phyloP scores from a whole-genome alignment of 768 basidiomycete genomes.

The Psilocybe subaeruginosa region DNA sequence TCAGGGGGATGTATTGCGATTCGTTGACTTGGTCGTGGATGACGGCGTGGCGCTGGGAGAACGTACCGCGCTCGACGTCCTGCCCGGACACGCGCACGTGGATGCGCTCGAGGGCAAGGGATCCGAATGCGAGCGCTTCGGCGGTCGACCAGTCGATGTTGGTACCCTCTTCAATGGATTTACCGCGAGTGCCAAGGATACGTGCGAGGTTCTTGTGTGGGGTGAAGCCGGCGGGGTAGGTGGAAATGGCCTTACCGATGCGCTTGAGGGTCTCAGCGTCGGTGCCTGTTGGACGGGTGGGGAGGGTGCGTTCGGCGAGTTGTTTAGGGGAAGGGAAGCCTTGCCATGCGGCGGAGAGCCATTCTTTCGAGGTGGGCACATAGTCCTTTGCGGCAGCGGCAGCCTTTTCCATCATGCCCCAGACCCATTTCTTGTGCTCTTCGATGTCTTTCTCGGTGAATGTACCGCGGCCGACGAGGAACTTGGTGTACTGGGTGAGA shows the following conservation, averaged over 20 bases:
- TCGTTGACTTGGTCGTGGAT: conserved; percentile 96
- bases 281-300: conserved; percentile 86
- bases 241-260: conserved; percentile 86
- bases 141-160: conserved; percentile 99
- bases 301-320: conserved; percentile 89
- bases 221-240: conserved; percentile 82
- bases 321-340: conserved; percentile 98
- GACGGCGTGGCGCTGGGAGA: conserved; percentile 97
- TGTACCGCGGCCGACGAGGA: conserved; percentile 86
- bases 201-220: conserved; percentile 94
- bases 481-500: conserved; percentile 89
- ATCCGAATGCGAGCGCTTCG: conserved; percentile 95
- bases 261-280: conserved; percentile 76
- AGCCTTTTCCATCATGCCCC: conserved; percentile 98
- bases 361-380: conserved; percentile 91
- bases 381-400: conserved; percentile 95
- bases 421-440: conserved; percentile 99
- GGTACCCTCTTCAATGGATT: conserved; percentile 86
- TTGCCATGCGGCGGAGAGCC: conserved; percentile 97
- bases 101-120: conserved; percentile 89
- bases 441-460: conserved; percentile 97
- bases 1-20: conserved; percentile 86
- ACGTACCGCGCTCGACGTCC: conserved; percentile 98
- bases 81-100: conserved; percentile 97
- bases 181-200: conserved; percentile 86